Base-by-base conservation (phyloP, 257 asterid genomes). In the Solanum sitiens region DNA sequence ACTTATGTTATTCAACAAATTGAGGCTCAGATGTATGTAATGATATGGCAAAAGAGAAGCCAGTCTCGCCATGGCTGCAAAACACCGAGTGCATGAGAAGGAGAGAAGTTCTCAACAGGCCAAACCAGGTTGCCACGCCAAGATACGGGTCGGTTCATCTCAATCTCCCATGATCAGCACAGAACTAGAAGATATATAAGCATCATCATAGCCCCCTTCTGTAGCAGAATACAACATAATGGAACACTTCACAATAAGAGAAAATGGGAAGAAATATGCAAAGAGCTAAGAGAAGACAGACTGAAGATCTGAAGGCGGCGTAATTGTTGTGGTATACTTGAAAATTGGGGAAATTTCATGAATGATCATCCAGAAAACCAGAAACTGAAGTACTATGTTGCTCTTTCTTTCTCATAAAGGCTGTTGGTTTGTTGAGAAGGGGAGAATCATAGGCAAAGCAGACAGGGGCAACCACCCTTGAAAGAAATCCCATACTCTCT, bases 391-490 rank as follows among this genome's bases (percentile, higher is more conserved):
- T 79, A 11, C 67, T 25, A 45, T 27, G 40, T 79, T 79, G 53
- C 68, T 44, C 68, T 44, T 15, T 13, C 67, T 63, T 18, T 84
- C 53, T 59, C 70, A 16, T 1, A 83, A 47, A 73, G 74, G 74
- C 83, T 83, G 44, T 87, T 53, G 35, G 32, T 33, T 83, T 10
- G 39, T 68, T 86, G 30, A 67, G 21, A 45, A 27, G 11, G 30
- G 77, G 42, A 65, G 53, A 88, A 84, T 80, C 82, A 74, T 74
- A 75, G 30, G 37, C n/a, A 33, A 80, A 44, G 37, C 91, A 89
- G 91, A 91, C 86, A 91, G 91, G 90, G 94, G 93, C 93, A 93
- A 93, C 93, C 92, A 80, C 95, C 95, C 93, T 89, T 88, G 33
- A 87, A 75, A 70, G 88, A 87, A 88, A 75, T 61, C 91, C 85